Base-by-base conservation (phyloP, 2,329 filamentous ascomycete genomes). In the Lasiodiplodia sp. region DNA sequence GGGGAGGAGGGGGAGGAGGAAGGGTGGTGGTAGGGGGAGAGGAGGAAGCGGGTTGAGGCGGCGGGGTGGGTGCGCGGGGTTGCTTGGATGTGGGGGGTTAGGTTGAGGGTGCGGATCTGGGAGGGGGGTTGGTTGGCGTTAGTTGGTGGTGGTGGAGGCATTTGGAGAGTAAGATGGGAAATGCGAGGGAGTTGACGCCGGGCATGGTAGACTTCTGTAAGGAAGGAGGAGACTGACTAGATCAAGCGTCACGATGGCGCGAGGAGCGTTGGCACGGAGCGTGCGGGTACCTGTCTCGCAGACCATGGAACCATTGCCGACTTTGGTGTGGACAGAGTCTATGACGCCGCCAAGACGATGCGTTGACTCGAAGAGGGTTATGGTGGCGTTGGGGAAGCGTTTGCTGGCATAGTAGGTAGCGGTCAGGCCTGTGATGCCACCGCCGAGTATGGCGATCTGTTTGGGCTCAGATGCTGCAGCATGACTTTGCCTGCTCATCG, bases 271-370 rank as follows among this genome's bases (percentile, higher is more conserved):
- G 4, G 62, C 62, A 23, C 62, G 62, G 34, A 65, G 47, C 1
- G 62, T 53, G 47, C 62, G 62, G 2, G 62, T 47, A 0, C 62
- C 47, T 3, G 62, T 65, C 18, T 65, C 62, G 47, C 47, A 53
- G 47, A 53, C 31, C 23, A 63, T 53, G 12, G 31, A 7, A 18
- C 44, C 44, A 21, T 38, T 25, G 47, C 47, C 28, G 14, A 38
- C 47, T 21, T n/a, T 10, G 28, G 51, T 23, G 18, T 53, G 21
- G 31, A 65, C 21, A 37, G 62, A 53, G 2, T 49, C 62, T 8
- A 65, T 65, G 31, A 65, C 44, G 62, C 62, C 62, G 21, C 62
- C 62, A 25, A 65, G 44, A 25, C 62, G 60, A 18, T 51, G 18
- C 2, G 62, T 38, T 7, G 25, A 11, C 37, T 65, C 62, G 14